Evolutionary conservation across 805 yeast species (phyloP).

Genomic region (Kuraishia capsulata): DNA sequence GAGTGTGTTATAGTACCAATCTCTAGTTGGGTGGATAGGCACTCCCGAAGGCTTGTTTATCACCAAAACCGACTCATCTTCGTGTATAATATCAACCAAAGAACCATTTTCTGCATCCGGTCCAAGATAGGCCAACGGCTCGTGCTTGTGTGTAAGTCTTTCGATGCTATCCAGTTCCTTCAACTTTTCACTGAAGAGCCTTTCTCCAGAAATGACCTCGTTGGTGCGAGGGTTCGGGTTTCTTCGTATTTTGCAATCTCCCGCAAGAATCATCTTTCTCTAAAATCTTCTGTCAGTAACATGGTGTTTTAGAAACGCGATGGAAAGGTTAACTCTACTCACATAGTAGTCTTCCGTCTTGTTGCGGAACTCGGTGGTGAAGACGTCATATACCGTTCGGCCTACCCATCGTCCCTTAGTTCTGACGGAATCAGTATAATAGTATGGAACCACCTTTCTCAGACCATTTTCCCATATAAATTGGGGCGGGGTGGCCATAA

Average conservation of each 20-base stretch:
- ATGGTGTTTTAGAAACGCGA: no score
- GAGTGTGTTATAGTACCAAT: conserved; percentile 31
- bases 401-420: conserved; percentile 38
- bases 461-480: conserved; percentile 22
- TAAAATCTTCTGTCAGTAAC: not conserved
- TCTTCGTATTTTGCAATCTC: not conserved
- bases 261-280: not conserved
- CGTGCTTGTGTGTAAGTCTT: conserved; percentile 19
- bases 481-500: not conserved
- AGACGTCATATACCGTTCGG: conserved; percentile 26
- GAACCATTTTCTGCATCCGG: not conserved
- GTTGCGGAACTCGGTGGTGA: conserved; percentile 28
- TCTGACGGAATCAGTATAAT: conserved; percentile 22
- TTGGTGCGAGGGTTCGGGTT: not conserved
- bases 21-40: conserved; percentile 45
- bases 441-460: conserved; percentile 32
- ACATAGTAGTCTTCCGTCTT: conserved; percentile 14
- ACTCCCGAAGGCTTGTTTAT: conserved; percentile 44
- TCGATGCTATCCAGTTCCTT: not conserved
- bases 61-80: conserved; percentile 29
- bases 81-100: conserved; percentile 18
- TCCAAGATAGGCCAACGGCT: conserved; percentile 8
- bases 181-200: not conserved
- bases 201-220: not conserved
- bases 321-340: conserved; percentile 7